These are phyloP conservation scores for Candolleomyces eurysporus DNA, from an alignment of 768 basidiomycete species.

Conservation along the genomic window DNA sequence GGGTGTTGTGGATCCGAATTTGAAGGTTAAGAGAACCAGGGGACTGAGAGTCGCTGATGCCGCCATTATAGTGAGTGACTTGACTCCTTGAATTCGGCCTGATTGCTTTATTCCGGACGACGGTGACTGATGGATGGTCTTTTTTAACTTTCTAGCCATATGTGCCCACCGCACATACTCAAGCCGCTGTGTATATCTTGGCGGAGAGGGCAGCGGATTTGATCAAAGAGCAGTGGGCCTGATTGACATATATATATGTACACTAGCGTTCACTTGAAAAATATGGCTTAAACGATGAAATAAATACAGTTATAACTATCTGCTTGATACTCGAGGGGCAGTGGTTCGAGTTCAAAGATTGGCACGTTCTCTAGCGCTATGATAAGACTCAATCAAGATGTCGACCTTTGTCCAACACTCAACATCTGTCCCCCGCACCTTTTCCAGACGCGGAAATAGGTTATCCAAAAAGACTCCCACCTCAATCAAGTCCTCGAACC, in stretches of 20 bases:
- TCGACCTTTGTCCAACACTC: too few species aligned
- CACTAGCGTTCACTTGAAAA: background rate
- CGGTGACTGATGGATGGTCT: background rate
- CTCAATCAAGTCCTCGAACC: too few species aligned
- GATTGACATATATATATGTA: background rate
- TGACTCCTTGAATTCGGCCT: background rate
- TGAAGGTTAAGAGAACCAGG: background rate
- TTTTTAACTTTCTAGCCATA: slow-evolving; percentile 11
- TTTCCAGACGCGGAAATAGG: too few species aligned
- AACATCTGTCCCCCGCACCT: too few species aligned
- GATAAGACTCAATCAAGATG: too few species aligned
- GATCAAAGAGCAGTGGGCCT: background rate
- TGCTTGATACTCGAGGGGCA: background rate
- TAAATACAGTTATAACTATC: background rate
- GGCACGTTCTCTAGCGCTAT: too few species aligned
- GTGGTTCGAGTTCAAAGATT: background rate
- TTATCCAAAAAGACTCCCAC: too few species aligned
- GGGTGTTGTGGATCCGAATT: slow-evolving; percentile 1
- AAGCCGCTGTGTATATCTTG: slow-evolving; percentile 10
- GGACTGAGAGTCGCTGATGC: slow-evolving; percentile 1
- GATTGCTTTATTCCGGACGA: background rate
- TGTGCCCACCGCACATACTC: slow-evolving; percentile 15
- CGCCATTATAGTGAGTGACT: slow-evolving; percentile 7
- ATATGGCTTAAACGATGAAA: too few species aligned
- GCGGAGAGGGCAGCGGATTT: background rate